Evolutionary conservation across 495 filamentous ascomycete species (phyloP).

Genomic region (Annulohypoxylon stygium): DNA sequence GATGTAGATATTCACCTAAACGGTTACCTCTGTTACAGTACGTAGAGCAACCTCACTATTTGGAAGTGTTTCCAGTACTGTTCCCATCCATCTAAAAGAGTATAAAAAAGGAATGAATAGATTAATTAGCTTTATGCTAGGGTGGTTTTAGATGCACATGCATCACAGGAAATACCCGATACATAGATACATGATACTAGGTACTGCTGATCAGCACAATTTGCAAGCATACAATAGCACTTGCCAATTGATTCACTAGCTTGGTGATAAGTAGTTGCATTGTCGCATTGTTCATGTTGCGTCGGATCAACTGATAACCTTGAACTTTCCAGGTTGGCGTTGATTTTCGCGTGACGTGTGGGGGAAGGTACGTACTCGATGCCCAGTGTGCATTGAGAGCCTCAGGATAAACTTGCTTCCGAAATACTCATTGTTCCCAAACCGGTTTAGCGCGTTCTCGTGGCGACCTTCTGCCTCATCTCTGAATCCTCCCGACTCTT

Average conservation of each 20-base stretch:
- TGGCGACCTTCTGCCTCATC: conserved; percentile 38
- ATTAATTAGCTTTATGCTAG: background rate
- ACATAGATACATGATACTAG: background rate
- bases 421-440: conserved; percentile 32
- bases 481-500: conserved; percentile 26
- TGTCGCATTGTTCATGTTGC: background rate
- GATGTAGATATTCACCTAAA: background rate
- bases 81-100: background rate
- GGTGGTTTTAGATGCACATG: background rate
- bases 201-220: background rate
- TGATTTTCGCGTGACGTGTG: background rate
- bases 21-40: too few relatives aligned
- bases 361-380: background rate
- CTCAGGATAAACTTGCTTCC: conserved; percentile 46
- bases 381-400: conserved; percentile 5
- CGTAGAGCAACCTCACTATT: too few relatives aligned
- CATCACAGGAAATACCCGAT: background rate
- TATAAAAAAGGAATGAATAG: background rate
- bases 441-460: conserved; percentile 40
- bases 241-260: conserved; percentile 1
- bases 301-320: background rate
- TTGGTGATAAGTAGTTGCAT: background rate
- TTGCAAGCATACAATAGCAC: background rate
- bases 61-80: background rate
- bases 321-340: background rate